phyloP scores from a whole-genome alignment of 192 early-diverging fungal genomes.

The Pecoramyces ruminantium region DNA sequence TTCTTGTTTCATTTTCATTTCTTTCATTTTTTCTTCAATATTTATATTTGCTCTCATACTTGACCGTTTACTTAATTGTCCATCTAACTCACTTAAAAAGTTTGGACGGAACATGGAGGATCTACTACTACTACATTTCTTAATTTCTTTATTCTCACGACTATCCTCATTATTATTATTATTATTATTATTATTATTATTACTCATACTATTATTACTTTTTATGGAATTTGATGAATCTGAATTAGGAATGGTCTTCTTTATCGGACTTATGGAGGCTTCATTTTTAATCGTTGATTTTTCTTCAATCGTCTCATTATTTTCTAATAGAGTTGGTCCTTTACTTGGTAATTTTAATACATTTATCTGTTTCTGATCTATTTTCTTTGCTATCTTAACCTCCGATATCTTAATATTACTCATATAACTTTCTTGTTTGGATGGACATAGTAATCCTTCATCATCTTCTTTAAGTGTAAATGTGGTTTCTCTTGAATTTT shows the following conservation, averaged over 20 bases:
- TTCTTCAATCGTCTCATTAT: no score
- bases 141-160: no score
- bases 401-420: not conserved
- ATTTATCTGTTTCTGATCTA: not conserved
- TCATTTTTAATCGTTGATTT: no score
- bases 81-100: not conserved
- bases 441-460: not conserved
- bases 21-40: not conserved
- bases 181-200: no score
- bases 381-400: not conserved
- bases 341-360: not conserved
- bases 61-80: not conserved
- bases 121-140: not conserved
- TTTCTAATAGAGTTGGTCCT: not conserved
- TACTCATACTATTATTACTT: no score
- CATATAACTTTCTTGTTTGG: not conserved
- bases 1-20: not conserved
- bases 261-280: no score
- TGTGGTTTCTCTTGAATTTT: not conserved
- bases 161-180: no score
- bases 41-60: not conserved
- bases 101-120: not conserved
- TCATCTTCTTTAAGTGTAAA: not conserved
- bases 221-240: not conserved
- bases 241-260: no score